Evolutionary conservation across 495 filamentous ascomycete species (phyloP).

Genomic region (Penicillium maclennaniae): DNA sequence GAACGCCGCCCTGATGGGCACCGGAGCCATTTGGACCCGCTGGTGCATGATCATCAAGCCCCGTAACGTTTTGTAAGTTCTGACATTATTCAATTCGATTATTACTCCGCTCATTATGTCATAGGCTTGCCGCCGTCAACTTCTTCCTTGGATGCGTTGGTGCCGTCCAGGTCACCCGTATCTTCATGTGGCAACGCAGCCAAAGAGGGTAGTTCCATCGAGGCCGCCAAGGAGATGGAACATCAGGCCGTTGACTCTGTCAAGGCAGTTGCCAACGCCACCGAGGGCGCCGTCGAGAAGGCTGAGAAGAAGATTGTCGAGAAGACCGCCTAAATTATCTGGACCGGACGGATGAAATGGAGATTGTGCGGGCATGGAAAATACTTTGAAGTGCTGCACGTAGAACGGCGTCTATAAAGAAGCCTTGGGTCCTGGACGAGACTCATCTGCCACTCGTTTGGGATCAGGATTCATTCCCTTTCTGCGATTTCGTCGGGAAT

Average conservation of each 20-base stretch:
- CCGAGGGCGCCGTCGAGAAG: slow-evolving; percentile 26
- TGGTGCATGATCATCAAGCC: slow-evolving; percentile 98
- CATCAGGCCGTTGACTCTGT: slow-evolving; percentile 42
- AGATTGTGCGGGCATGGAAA: slow-evolving; percentile 7
- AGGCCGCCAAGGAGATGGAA: slow-evolving; percentile 48
- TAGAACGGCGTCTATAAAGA: slow-evolving; percentile 11
- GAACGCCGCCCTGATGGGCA: slow-evolving; percentile 80
- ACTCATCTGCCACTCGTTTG: background rate
- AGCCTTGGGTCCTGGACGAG: background rate
- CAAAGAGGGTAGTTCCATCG: slow-evolving; percentile 46
- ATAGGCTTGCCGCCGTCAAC: slow-evolving; percentile 88
- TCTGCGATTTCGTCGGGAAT: slow-evolving; percentile 4
- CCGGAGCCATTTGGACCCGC: slow-evolving; percentile 95
- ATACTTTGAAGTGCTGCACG: slow-evolving; percentile 3
- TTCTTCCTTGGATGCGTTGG: slow-evolving; percentile 94
- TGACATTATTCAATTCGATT: background rate
- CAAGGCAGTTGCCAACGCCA: slow-evolving; percentile 28
- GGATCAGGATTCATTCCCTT: background rate
- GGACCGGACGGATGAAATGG: background rate
- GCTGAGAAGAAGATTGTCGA: slow-evolving; percentile 26
- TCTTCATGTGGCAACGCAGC: slow-evolving; percentile 60
- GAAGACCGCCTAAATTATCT: slow-evolving; percentile 25
- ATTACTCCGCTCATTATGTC: background rate
- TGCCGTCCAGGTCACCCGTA: slow-evolving; percentile 73
- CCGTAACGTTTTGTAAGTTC: slow-evolving; percentile 74